Conservation (phyloP, 352 stramenopile species). For the Hyaloperonospora brassicae region DNA sequence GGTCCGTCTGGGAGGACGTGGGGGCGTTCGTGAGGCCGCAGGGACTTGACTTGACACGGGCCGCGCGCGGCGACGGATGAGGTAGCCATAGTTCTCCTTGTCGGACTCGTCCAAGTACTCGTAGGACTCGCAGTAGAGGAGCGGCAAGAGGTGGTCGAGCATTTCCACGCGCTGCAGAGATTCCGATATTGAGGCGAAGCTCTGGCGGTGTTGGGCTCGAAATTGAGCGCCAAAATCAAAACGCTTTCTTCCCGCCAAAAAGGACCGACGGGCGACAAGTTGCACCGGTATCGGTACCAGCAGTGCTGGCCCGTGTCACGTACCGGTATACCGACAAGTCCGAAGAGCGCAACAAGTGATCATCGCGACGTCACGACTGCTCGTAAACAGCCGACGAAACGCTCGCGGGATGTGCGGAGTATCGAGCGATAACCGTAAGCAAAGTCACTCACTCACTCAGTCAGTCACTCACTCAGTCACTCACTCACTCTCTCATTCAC, state of each 20-base stretch:
- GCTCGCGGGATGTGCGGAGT: no score
- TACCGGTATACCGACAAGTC: constrained; percentile 1
- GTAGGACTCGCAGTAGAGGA: constrained; percentile 31
- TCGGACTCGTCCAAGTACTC: constrained; percentile 40
- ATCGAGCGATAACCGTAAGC: no score
- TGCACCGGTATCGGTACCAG: no score
- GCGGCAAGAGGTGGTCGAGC: constrained; percentile 37
- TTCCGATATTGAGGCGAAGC: background rate
- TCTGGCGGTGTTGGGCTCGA: constrained; percentile 7
- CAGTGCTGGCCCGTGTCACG: no score
- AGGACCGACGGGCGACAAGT: no score
- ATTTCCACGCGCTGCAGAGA: constrained; percentile 8
- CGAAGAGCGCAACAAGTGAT: background rate
- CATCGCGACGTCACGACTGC: no score
- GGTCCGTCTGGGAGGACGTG: constrained; percentile 16
- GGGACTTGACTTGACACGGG: constrained; percentile 3
- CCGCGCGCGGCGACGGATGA: constrained; percentile 28
- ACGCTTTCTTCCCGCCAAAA: constrained; percentile 27
- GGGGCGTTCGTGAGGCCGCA: constrained; percentile 11
- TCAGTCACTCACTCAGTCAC: no score
- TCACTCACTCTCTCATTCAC: no score
- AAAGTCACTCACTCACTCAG: no score
- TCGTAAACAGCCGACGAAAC: no score
- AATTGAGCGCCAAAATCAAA: constrained; percentile 21
- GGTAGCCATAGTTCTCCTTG: constrained; percentile 67